phyloP scores from a whole-genome alignment of 768 basidiomycete species.

The Thelephora ganbajun region DNA sequence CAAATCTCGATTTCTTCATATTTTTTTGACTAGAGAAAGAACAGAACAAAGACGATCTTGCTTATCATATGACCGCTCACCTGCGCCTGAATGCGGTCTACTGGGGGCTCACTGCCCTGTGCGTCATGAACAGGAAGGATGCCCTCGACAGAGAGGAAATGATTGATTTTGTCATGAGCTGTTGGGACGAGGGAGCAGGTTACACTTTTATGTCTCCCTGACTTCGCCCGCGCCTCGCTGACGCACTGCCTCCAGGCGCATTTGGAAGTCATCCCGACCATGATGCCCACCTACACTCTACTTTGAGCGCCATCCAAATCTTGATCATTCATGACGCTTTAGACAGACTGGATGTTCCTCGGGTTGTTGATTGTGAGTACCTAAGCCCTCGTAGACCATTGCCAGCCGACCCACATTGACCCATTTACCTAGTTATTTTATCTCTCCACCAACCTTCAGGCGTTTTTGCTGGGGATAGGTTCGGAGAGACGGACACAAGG shows the following conservation, averaged over 20 bases:
- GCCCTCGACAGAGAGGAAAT: slow-evolving; percentile 75
- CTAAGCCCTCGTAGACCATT: not conserved
- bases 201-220: slow-evolving; percentile 11
- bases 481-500: slow-evolving; percentile 87
- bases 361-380: slow-evolving; percentile 59
- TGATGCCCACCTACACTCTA: slow-evolving; percentile 79
- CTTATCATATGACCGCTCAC: slow-evolving; percentile 85
- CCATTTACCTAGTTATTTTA: slow-evolving; percentile 46
- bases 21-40: not conserved
- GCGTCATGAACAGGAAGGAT: slow-evolving; percentile 63
- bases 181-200: slow-evolving; percentile 91
- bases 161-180: slow-evolving; percentile 82
- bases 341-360: slow-evolving; percentile 52
- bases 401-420: not conserved
- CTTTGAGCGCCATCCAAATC: slow-evolving; percentile 87
- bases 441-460: slow-evolving; percentile 80
- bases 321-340: slow-evolving; percentile 74
- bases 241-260: slow-evolving; percentile 37
- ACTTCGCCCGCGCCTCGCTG: slow-evolving; percentile 1
- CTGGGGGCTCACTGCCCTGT: slow-evolving; percentile 88
- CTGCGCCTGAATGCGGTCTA: slow-evolving; percentile 92
- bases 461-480: slow-evolving; percentile 79
- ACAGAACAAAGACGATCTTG: slow-evolving; percentile 70
- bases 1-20: not conserved
- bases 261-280: slow-evolving; percentile 91